Evolutionary conservation across 148 eudicot species (phyloP).

Genomic region (Arctostaphylos glauca): DNA sequence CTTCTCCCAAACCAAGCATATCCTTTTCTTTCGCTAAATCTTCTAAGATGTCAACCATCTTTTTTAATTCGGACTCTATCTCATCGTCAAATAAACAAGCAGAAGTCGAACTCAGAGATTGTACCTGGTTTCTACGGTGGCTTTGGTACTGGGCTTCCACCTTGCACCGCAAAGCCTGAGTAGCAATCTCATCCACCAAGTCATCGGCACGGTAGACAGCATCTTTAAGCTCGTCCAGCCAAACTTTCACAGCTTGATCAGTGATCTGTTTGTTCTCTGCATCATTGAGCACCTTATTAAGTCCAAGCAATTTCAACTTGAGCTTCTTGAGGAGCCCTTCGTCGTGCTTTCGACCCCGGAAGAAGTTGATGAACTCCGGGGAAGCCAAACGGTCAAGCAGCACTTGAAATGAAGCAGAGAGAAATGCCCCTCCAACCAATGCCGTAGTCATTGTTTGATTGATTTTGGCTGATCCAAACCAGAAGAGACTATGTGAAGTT

Average conservation of each 20-base stretch:
- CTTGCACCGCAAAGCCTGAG: background rate
- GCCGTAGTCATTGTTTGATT: background rate
- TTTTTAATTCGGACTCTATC: too few relatives aligned
- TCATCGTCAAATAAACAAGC: too few relatives aligned
- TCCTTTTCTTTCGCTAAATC: too few relatives aligned
- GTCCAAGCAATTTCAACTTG: background rate
- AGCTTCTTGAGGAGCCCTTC: background rate
- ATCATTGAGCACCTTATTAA: background rate
- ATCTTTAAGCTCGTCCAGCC: conserved; percentile 1
- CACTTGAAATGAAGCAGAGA: background rate
- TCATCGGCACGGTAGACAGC: background rate
- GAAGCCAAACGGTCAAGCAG: background rate
- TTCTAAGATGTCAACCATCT: too few relatives aligned
- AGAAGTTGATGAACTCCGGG: background rate
- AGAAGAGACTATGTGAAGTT: too few relatives aligned
- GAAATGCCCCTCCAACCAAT: background rate
- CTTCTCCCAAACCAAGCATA: background rate
- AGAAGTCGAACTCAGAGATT: too few relatives aligned
- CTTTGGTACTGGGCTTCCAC: background rate
- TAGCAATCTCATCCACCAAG: too few relatives aligned
- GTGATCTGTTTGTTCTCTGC: background rate
- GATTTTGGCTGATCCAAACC: background rate
- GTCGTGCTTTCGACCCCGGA: background rate
- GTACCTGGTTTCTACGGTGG: too few relatives aligned
- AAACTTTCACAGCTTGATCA: background rate